A percentile compares a stretch with the other conserved stretches of the same genome.
Evolutionary conservation across 345 rosid species (phyloP).

Genomic region (Raphanus raphanistrum): DNA sequence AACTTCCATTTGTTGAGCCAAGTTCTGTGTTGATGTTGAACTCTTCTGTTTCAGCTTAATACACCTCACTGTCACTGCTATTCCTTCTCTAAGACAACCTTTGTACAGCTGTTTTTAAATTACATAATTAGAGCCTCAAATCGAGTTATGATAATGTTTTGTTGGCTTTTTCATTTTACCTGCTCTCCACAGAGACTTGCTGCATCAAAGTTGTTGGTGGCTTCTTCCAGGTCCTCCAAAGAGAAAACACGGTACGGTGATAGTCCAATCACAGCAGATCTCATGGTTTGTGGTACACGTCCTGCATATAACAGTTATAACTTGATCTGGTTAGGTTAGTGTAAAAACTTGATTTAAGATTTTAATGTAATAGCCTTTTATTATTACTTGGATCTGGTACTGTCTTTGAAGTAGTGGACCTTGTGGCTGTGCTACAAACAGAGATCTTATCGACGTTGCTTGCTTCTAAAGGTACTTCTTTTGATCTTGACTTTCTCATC

Average conservation of each 20-base stretch:
- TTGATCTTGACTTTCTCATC: constrained; percentile 31
- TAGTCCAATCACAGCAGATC: constrained; percentile 77
- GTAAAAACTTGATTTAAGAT: constrained; percentile 21
- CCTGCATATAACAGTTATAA: constrained; percentile 45
- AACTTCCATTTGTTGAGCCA: constrained; percentile 71
- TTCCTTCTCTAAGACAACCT: constrained; percentile 70
- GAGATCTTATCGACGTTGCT: constrained; percentile 32
- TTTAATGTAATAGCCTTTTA: background rate
- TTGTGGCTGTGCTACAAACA: constrained; percentile 33
- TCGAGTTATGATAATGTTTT: background rate
- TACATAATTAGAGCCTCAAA: constrained; percentile 12
- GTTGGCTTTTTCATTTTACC: constrained; percentile 12
- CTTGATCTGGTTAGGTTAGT: constrained; percentile 15
- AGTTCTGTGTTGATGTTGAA: constrained; percentile 57
- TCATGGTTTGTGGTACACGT: constrained; percentile 83
- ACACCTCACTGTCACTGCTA: constrained; percentile 62
- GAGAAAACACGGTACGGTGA: constrained; percentile 65
- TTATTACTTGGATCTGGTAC: constrained; percentile 38
- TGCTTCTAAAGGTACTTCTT: constrained; percentile 21
- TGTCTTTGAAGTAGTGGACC: constrained; percentile 36
- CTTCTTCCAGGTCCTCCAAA: constrained; percentile 83
- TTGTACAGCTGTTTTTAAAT: constrained; percentile 55
- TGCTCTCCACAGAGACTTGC: constrained; percentile 64
- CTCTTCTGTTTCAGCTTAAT: constrained; percentile 70
- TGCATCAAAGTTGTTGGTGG: constrained; percentile 74